Base-by-base conservation (phyloP, 2,329 filamentous ascomycete species). In the Aureobasidium zeae region DNA sequence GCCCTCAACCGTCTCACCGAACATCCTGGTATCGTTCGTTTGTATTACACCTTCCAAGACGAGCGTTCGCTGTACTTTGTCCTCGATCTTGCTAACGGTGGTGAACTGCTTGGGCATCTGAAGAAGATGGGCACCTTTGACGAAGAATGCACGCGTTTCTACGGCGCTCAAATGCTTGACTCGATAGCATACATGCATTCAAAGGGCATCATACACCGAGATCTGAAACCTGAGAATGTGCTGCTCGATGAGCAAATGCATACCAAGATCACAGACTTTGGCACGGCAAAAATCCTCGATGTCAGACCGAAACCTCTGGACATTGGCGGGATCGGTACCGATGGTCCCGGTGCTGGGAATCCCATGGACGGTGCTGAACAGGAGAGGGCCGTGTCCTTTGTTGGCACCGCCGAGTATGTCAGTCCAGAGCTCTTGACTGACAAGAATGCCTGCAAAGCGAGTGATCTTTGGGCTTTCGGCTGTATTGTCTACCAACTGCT, bases 41-140 rank as follows among this genome's bases (percentile, higher is more conserved):
- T 98, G 31, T 98, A 96, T 65, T 98, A 98, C 65, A 98, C 91
- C 2, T 98, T 98, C 58, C 91, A 98, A 62, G 91, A 98, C 63
- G 89, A 96, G 61, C 77, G 83, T 16, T 96, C 88, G 3, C 71
- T 98, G 3, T 98, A 98, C 66, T 98, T 96, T 61, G 91, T 98
- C 17, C 72, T 98, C 50, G 91, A 98, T 61, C 70, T 96, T 43
- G 94, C 89, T 55, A 86, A 82, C 56, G 87, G 87, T 22, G 91
- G 91, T 47, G 91, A 98, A 64, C 72, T 98, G 13, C 69, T 98
- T 4, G 88, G 87, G 9, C 87, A 94, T 5, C 64, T 98, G 53
- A 98, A 98, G 66, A 89, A 89, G 63, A 88, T 91, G 56, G 81
- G 83, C 10, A 94, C 87, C 0, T 98, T 98, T 57, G 87, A 98